Conservation (phyloP, 306 rosid genomes). For the Ochetophila trinervis region DNA sequence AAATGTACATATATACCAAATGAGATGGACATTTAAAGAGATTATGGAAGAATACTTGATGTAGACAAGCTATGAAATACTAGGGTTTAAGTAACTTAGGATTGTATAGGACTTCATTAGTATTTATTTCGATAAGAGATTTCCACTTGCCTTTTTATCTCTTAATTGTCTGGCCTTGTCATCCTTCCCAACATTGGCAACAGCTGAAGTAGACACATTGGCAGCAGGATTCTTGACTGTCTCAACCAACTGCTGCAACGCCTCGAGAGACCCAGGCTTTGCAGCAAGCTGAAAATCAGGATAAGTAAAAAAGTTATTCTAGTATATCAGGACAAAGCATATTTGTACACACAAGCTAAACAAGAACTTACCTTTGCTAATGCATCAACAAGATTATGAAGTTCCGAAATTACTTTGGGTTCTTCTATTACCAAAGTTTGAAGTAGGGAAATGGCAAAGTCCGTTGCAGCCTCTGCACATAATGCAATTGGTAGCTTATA, state of each 20-base stretch:
- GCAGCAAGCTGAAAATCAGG: conserved; percentile 60
- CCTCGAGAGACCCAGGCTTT: conserved; percentile 91
- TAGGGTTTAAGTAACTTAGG: too few species aligned
- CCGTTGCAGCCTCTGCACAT: conserved; percentile 81
- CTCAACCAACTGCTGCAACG: conserved; percentile 83
- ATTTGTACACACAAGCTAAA: not conserved
- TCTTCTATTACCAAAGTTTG: conserved; percentile 73
- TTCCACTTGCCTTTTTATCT: conserved; percentile 70
- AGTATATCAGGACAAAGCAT: not conserved
- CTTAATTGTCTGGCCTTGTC: conserved; percentile 69
- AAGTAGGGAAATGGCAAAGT: conserved; percentile 81
- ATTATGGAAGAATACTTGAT: not conserved
- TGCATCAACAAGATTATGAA: conserved; percentile 93
- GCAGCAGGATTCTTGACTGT: conserved; percentile 72
- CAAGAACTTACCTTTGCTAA: conserved; percentile 68
- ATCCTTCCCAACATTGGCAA: conserved; percentile 68
- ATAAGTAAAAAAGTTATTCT: conserved; percentile 19
- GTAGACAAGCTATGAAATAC: conserved; percentile 1
- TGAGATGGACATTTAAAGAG: conserved; percentile 1
- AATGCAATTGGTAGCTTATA: conserved; percentile 29
- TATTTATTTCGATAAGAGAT: not conserved
- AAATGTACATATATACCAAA: not conserved
- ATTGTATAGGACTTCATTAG: too few species aligned
- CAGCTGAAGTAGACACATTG: conserved; percentile 42
- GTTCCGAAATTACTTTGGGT: conserved; percentile 84